Evolutionary conservation across 768 basidiomycete genomes (phyloP), one percentile per base, ranked within the genome.

Genomic region (Mycena latifolia): DNA sequence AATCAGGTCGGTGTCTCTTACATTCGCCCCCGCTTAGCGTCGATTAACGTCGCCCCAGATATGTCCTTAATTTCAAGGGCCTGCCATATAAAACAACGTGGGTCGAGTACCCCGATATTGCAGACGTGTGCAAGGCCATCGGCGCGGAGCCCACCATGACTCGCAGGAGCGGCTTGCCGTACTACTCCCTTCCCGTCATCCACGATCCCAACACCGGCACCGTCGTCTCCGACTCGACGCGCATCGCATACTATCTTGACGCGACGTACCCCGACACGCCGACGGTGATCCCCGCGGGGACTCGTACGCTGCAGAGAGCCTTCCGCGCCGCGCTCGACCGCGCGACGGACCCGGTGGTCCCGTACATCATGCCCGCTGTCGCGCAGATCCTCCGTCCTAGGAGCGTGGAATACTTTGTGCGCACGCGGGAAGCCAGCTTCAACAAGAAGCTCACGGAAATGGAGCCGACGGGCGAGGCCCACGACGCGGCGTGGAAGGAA

Each of bases 81-180:
- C 61, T 81, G n/a, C 65, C 80, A 0, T 83, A 81, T 73, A 78
- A 75, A 65, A 86, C 84, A 1, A 77, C 77, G 55, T 86, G 85
- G 85, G 73, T 86, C 51, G 86, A 86, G 63, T 84, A 77, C 63
- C 83, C 84, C 5, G 84, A 88, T 55, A 82, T 89, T 60, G 80
- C 63, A 48, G 46, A 63, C 0, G 65, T 73, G 43, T 72, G 71
- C 73, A 75, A 73, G 54, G 73, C 75, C 52, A 67, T 80, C 46
- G 78, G 79, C 18, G 77, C 80, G 0, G 53, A 68, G 1, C 77
- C 81, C 14, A 76, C 77, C 9, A 54, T 41, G n/a, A 73, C 15
- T 48, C 66, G 37, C 20, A 37, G 45, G 1, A 74, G 79, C 43
- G 81, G 82, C 5, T 62, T 29, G 22, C 76, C 73, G 2, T 63